phyloP scores from a whole-genome alignment of 163 green algal species.

The Chlorella variabilis region DNA sequence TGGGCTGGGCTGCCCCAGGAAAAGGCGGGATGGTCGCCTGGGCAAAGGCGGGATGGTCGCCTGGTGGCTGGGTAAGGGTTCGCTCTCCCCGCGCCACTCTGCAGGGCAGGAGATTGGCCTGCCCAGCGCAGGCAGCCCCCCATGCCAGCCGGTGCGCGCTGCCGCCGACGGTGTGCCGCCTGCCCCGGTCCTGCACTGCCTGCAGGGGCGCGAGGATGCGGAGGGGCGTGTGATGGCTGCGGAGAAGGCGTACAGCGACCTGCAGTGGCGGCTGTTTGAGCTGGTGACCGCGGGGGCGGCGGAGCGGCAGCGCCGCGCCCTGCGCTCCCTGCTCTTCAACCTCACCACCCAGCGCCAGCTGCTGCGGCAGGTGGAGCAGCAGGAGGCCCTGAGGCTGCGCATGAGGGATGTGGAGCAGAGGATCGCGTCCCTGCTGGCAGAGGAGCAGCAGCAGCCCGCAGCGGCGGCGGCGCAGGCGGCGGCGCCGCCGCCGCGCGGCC shows the following conservation, averaged over 20 bases:
- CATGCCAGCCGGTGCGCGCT: too few relatives aligned
- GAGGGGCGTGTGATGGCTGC: background rate
- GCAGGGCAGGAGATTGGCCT: too few relatives aligned
- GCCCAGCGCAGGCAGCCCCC: too few relatives aligned
- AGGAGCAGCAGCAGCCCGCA: slow-evolving; percentile 5
- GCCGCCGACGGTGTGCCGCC: too few relatives aligned
- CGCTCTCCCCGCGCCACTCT: too few relatives aligned
- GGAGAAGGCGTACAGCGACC: slow-evolving; percentile 16
- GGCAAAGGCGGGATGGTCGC: too few relatives aligned
- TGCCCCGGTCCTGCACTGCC: too few relatives aligned
- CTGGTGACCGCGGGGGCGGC: background rate
- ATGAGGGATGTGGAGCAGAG: slow-evolving; percentile 1
- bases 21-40: too few relatives aligned
- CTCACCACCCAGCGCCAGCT: slow-evolving; percentile 36
- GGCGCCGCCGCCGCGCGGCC: background rate
- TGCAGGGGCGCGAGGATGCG: background rate
- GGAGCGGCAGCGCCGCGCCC: slow-evolving; percentile 25
- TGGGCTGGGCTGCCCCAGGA: too few relatives aligned
- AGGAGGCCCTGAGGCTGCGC: slow-evolving; percentile 17
- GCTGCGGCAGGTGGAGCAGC: slow-evolving; percentile 26
- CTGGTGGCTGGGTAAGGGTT: too few relatives aligned
- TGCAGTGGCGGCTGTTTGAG: slow-evolving; percentile 41
- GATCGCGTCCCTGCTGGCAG: slow-evolving; percentile 10
- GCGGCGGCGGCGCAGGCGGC: background rate
- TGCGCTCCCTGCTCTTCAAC: slow-evolving; percentile 46